A percentile compares a stretch with the other conserved stretches of the same genome.
These are phyloP conservation scores for Stereocaulon alpinum DNA, from an alignment of 495 filamentous ascomycete species.

Conservation along the genomic window DNA sequence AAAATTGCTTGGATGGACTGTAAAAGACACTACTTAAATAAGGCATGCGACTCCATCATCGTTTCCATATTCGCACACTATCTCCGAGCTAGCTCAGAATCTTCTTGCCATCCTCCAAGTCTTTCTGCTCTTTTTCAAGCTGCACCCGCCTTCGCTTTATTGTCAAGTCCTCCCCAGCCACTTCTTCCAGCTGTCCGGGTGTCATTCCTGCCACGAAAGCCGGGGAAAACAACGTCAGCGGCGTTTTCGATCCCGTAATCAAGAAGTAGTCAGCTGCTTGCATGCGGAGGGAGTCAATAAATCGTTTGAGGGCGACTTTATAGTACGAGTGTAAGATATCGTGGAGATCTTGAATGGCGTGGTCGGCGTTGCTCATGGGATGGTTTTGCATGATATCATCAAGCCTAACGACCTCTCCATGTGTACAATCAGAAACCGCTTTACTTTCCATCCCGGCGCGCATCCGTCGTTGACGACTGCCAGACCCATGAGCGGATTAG, in stretches of 20 bases:
- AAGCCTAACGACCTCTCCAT: conserved; percentile 23
- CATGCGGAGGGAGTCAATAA: conserved; percentile 34
- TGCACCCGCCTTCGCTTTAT: conserved; percentile 25
- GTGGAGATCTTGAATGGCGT: conserved; percentile 31
- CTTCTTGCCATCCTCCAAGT: conserved; percentile 30
- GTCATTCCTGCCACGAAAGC: conserved; percentile 28
- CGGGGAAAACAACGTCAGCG: conserved; percentile 28
- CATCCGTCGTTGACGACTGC: conserved; percentile 12
- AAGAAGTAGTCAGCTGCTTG: conserved; percentile 34
- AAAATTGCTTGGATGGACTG: too few species aligned
- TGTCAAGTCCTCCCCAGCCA: conserved; percentile 35
- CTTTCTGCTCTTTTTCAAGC: conserved; percentile 30
- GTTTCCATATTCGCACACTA: neutral
- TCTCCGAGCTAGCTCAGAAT: conserved; percentile 18
- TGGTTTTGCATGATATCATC: conserved; percentile 15
- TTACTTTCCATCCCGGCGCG: conserved; percentile 6
- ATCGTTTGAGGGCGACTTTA: conserved; percentile 34
- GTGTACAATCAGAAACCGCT: conserved; percentile 8
- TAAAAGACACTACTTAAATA: conserved; percentile 2
- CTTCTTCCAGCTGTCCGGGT: conserved; percentile 28
- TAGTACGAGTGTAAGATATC: conserved; percentile 33
- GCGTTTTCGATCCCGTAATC: conserved; percentile 23
- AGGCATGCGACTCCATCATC: too few species aligned
- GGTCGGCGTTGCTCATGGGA: conserved; percentile 30
- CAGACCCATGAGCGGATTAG: conserved; percentile 6